phyloP scores from a whole-genome alignment of 2,329 filamentous ascomycete species.

The Ophiostoma quercus region DNA sequence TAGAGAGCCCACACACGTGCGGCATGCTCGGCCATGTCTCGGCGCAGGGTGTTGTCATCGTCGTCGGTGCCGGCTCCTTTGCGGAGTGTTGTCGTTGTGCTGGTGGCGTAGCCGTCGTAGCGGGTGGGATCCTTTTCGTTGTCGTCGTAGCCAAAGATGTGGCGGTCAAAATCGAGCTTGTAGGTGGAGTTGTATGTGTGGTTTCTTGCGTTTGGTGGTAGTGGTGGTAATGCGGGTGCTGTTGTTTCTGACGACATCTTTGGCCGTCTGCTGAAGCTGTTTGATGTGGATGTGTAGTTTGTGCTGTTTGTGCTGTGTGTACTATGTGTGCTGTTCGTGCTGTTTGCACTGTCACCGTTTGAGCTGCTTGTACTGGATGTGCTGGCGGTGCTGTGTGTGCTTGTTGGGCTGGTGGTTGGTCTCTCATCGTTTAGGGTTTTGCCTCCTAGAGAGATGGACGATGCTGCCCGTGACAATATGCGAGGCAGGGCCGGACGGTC shows the following conservation, averaged over 20 bases:
- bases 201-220: neutral
- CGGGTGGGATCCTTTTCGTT: neutral
- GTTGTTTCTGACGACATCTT: constrained; percentile 10
- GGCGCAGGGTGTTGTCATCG: neutral
- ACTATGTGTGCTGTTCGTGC: neutral
- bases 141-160: neutral
- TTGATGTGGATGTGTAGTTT: neutral
- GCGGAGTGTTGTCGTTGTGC: neutral
- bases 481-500: constrained; percentile 15
- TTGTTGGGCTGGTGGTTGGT: constrained; percentile 12
- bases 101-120: constrained; percentile 7
- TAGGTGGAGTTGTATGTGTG: neutral
- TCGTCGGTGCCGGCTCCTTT: neutral
- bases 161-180: neutral
- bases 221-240: neutral
- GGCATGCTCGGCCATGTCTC: constrained; percentile 22
- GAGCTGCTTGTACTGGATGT: neutral
- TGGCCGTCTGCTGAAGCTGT: neutral
- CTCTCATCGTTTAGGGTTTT: constrained; percentile 10
- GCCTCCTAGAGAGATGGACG: constrained; percentile 14
- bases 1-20: constrained; percentile 24
- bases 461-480: constrained; percentile 11
- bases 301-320: neutral
- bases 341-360: neutral
- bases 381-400: neutral